Base-by-base conservation (phyloP, 129 eudicot species). In the Ambrosia trifida region DNA sequence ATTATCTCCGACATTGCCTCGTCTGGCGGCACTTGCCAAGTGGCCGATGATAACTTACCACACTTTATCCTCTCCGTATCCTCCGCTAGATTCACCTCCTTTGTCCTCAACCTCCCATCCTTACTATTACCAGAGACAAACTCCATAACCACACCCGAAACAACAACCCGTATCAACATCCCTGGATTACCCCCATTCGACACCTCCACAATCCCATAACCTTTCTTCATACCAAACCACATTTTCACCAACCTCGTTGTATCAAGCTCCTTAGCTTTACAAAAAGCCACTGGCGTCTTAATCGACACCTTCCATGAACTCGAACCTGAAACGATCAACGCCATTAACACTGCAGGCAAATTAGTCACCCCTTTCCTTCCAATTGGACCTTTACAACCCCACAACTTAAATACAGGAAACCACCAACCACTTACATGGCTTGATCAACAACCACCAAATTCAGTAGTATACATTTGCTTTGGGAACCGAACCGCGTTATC, bases 81-180 rank as follows among this genome's bases (percentile, higher is more conserved):
- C 19, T 88, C 88, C 2, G 90, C 95, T 5, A 82, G 84, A 72
- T 88, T 88, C 64, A 50, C 82, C 67, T 72, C 86, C 28, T 30
- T 82, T 3, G 50, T 84, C 65, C 41, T 69, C 2, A 14, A 61
- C 36, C 50, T 70, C n/a, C 83, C 77, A 28, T 30, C 18, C 28
- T 54, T 59, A 53, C 18, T 40, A 28, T 19, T 24, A n/a, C 11
- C 41, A 0, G 72, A 28, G 31, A n/a, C 18, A 31, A 16, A 13
- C 53, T 17, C 45, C 8, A 28, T 32, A 19, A 4, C 41, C n/a
- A 7, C 11, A 5, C 8, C 57, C 8, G 64, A 68, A 44, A 24
- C 28, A 24, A 24, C 28, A 24, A 31, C 49, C 6, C 7, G 7
- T 36, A 14, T 83, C 56, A 28, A 38, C 11, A 50, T 87, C 13